Percentiles rank a stretch among this genome's conserved stretches.
Conservation (phyloP, 495 filamentous ascomycete genomes). For the Tetracladium marchalianum region DNA sequence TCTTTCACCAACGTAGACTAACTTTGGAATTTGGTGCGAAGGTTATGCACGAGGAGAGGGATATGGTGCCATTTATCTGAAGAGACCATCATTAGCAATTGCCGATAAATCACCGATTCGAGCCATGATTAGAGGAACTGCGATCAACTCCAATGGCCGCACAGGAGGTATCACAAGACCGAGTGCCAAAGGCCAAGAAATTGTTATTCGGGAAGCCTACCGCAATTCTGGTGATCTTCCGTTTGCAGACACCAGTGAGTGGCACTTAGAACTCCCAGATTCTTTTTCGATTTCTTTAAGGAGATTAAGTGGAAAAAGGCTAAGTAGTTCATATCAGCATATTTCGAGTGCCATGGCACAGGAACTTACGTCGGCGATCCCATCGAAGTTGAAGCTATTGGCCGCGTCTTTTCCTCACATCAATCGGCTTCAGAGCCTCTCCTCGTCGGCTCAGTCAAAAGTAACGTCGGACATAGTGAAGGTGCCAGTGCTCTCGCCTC, state of each 20-base stretch:
- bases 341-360: conserved; percentile 32
- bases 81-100: conserved; percentile 64
- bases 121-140: conserved; percentile 53
- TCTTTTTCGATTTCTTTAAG: too few relatives aligned
- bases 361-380: conserved; percentile 44
- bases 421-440: conserved; percentile 18
- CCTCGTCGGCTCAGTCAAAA: conserved; percentile 41
- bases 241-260: too few relatives aligned
- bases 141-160: conserved; percentile 54
- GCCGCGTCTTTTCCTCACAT: not conserved
- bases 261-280: too few relatives aligned
- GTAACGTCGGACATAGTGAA: conserved; percentile 51
- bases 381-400: conserved; percentile 18
- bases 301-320: too few relatives aligned
- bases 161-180: conserved; percentile 46
- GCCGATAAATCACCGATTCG: conserved; percentile 67
- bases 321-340: too few relatives aligned
- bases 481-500: conserved; percentile 44
- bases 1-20: too few relatives aligned
- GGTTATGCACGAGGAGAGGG: conserved; percentile 70
- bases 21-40: too few relatives aligned
- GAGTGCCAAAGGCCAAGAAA: conserved; percentile 38
- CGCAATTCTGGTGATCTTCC: conserved; percentile 22
- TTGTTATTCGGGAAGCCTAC: conserved; percentile 42
- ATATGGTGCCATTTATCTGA: conserved; percentile 61